phyloP scores from a whole-genome alignment of 2,329 filamentous ascomycete genomes.

The Colletotrichum godetiae region DNA sequence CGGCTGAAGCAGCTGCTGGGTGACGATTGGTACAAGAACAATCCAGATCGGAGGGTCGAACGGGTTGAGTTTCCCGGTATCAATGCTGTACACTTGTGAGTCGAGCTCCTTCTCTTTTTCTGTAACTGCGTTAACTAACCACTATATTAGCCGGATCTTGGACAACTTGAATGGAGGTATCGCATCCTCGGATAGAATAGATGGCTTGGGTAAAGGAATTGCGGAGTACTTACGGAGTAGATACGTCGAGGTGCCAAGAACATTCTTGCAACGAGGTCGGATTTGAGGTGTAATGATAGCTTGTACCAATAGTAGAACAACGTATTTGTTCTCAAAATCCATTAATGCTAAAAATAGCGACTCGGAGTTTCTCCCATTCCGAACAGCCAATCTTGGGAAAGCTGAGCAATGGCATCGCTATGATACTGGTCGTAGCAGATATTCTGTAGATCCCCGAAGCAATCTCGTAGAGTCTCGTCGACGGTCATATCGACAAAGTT shows the following conservation, averaged over 20 bases:
- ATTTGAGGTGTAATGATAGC: neutral
- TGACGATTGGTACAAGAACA: conserved; percentile 37
- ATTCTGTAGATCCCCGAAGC: conserved; percentile 45
- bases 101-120: neutral
- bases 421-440: conserved; percentile 40
- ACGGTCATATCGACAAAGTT: conserved; percentile 45
- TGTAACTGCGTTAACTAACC: neutral
- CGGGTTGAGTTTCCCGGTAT: conserved; percentile 29
- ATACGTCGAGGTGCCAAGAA: conserved; percentile 47
- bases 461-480: conserved; percentile 51
- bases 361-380: conserved; percentile 31
- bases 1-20: conserved; percentile 39
- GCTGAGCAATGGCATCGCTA: conserved; percentile 39
- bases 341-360: neutral
- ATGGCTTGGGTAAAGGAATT: conserved; percentile 50
- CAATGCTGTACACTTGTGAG: conserved; percentile 34
- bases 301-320: conserved; percentile 14
- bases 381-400: conserved; percentile 40
- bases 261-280: conserved; percentile 47
- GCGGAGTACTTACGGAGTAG: conserved; percentile 50
- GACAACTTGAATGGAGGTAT: conserved; percentile 35
- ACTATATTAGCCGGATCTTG: conserved; percentile 17
- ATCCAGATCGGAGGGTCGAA: conserved; percentile 16
- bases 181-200: conserved; percentile 37
- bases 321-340: neutral